These are phyloP conservation scores for Coemansia sp. DNA, from an alignment of 371 early-diverging fungal species.

Conservation along the genomic window DNA sequence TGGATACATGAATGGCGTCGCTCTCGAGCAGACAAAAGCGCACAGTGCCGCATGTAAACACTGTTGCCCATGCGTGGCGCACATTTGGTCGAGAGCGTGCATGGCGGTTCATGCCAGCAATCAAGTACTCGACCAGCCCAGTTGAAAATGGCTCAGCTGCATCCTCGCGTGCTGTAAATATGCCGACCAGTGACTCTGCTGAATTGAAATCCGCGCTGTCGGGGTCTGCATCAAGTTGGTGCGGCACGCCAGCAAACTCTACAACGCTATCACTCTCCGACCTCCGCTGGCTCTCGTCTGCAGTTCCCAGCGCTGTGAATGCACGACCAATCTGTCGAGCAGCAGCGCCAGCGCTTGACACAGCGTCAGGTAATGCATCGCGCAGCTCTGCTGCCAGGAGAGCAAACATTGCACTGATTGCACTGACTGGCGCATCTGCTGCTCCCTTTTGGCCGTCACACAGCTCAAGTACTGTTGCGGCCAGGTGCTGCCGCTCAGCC, in stretches of 20 bases:
- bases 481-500: slow-evolving; percentile 21
- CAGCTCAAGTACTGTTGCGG: slow-evolving; percentile 7
- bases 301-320: not conserved
- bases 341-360: slow-evolving; percentile 2
- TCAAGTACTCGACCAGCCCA: slow-evolving; percentile 32
- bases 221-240: not conserved
- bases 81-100: slow-evolving; percentile 25
- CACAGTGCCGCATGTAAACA: slow-evolving; percentile 22
- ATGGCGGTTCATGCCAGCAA: slow-evolving; percentile 34
- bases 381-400: slow-evolving; percentile 16
- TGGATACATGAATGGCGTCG: slow-evolving; percentile 39
- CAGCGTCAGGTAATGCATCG: slow-evolving; percentile 4
- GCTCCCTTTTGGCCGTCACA: slow-evolving; percentile 6
- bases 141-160: slow-evolving; percentile 30
- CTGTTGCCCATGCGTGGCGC: slow-evolving; percentile 32
- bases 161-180: slow-evolving; percentile 23
- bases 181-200: slow-evolving; percentile 19
- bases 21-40: slow-evolving; percentile 36
- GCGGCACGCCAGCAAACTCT: slow-evolving; percentile 20
- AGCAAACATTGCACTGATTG: slow-evolving; percentile 9
- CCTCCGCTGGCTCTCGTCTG: slow-evolving; percentile 1
- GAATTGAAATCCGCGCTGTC: not conserved
- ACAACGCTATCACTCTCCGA: slow-evolving; percentile 12
- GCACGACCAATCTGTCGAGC: slow-evolving; percentile 7
- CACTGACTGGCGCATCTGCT: not conserved